Base-by-base conservation (phyloP, 2,329 filamentous ascomycete species). In the Fusarium xyrophilum region DNA sequence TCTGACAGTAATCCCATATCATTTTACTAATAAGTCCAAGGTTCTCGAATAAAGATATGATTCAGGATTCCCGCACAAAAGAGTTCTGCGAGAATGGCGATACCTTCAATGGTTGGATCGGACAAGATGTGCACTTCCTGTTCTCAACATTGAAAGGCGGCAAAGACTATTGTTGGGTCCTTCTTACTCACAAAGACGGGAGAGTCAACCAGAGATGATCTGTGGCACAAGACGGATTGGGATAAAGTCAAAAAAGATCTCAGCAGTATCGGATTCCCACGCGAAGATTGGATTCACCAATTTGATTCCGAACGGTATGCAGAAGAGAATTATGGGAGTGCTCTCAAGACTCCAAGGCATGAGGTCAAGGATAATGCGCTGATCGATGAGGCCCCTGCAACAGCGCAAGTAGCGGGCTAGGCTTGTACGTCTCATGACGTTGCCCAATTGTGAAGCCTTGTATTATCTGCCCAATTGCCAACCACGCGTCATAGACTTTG, bases 71-170 rank as follows among this genome's bases (percentile, higher is more conserved):
- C 2, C 75, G 79, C 25, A 87, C 85, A 3, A 82, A 81, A 33
- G 80, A 86, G 36, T 86, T 87, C 57, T 86, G 85, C 67, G 79
- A 78, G 35, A 80, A 87, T 60, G 86, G 85, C 35, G 86, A 88
- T 73, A 85, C 84, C 0, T 87, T 88, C 76, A 86, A 86, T 56
- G 86, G 85, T 28, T 85, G 83, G 86, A 83, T 71, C 15, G 66
- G 69, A 7, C 50, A 63, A 33, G 69, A 67, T 21, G 58, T 69
- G 51, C 85, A 87, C 67, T 85, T 87, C 63, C 76, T 88, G 2
- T 86, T 87, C 69, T 84, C 83, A 9, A 86, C 85, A 6, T 83
- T 88, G 68, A 88, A 72, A n/a, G 70, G 63, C 1, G 70, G 70
- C 2, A 65, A 63, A 11, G 70, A 72, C 60, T 86, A 84, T 71